Evolutionary conservation across 2,329 filamentous ascomycete genomes (phyloP), one percentile per base, ranked within the genome.

Genomic region (Dactylellina haptotyla): DNA sequence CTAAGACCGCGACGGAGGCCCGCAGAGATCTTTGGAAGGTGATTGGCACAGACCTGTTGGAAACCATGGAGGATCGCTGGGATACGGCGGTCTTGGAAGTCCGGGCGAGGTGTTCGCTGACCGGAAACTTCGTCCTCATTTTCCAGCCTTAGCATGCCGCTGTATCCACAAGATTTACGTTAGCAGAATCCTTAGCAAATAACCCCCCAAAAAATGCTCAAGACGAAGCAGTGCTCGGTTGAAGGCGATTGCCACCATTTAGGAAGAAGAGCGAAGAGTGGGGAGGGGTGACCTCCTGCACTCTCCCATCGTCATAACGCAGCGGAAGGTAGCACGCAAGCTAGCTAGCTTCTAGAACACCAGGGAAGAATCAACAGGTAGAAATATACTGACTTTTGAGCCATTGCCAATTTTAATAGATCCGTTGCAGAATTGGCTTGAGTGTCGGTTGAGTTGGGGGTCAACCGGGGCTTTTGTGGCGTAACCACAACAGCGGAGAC

Each of bases 11-110:
- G 48, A 61, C 61, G 61, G 10, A 73, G 10, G 12, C 30, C 34
- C 8, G 61, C 41, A 20, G 69, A n/a, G 18, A 75, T 45, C 14
- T 80, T 84, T 82, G 82, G 81, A 86, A 87, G 86, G 88, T 89
- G 88, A 85, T 87, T 88, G 86, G 87, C 87, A 97, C 95, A 89
- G 96, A 99, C 95, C 94, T 99, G 95, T 85, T 90, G 90, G 87
- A 98, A 97, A 85, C 90, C 96, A 82, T 89, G 87, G 87, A 95
- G 90, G 84, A 98, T 96, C 81, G 93, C 92, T 78, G 95, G 95
- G 80, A 96, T 86, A 83, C 95, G 90, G 84, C 97, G 97, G 84
- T 99, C 95, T 80, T 91, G 89, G 76, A 90, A 89, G 83, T 98
- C 94, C 77, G 95, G 95, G 80, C 93, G 91, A 77, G 95, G 95